These are phyloP conservation scores for Colletotrichum liriopes DNA, from an alignment of 2,329 filamentous ascomycete genomes.

Conservation along the genomic window DNA sequence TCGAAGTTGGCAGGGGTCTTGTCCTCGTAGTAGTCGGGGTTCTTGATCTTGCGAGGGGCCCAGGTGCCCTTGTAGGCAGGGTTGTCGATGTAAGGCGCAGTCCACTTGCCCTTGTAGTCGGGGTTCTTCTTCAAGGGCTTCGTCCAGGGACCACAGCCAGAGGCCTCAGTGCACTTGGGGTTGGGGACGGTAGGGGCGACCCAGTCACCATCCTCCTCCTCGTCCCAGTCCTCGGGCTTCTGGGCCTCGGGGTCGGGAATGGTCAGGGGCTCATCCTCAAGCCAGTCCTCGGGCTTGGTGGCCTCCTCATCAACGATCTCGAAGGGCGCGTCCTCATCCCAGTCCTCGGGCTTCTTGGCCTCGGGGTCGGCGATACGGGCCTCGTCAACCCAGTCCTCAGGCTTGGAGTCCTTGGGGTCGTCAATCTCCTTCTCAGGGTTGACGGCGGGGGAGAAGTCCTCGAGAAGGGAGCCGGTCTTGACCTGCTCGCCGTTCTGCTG, in stretches of 20 bases:
- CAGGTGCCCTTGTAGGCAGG: conserved; percentile 97
- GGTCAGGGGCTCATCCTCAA: conserved; percentile 87
- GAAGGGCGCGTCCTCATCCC: conserved; percentile 98
- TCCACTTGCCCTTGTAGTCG: conserved; percentile 99
- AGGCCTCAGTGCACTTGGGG: conserved; percentile 93
- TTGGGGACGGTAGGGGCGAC: conserved; percentile 90
- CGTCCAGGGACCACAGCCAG: conserved; percentile 94
- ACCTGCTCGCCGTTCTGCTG: conserved; percentile 91
- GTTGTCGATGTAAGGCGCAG: conserved; percentile 93
- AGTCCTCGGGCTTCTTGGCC: conserved; percentile 96
- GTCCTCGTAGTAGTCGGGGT: conserved; percentile 97
- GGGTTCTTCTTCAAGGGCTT: conserved; percentile 95
- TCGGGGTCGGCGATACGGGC: conserved; percentile 92
- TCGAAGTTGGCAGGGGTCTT: conserved; percentile 97
- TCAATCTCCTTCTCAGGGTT: conserved; percentile 97
- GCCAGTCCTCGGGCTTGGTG: conserved; percentile 94
- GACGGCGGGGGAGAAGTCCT: conserved; percentile 94
- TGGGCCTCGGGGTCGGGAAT: conserved; percentile 93
- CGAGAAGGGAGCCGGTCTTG: conserved; percentile 91
- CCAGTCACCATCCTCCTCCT: conserved; percentile 99
- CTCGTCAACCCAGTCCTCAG: conserved; percentile 95
- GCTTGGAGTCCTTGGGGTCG: conserved; percentile 93
- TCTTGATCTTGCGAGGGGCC: conserved; percentile 95
- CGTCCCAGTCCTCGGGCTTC: conserved; percentile 99
- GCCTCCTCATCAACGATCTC: conserved; percentile 97